Evolutionary conservation across 169 alveolate genomes (phyloP).

Genomic region (Besnoitia besnoiti): DNA sequence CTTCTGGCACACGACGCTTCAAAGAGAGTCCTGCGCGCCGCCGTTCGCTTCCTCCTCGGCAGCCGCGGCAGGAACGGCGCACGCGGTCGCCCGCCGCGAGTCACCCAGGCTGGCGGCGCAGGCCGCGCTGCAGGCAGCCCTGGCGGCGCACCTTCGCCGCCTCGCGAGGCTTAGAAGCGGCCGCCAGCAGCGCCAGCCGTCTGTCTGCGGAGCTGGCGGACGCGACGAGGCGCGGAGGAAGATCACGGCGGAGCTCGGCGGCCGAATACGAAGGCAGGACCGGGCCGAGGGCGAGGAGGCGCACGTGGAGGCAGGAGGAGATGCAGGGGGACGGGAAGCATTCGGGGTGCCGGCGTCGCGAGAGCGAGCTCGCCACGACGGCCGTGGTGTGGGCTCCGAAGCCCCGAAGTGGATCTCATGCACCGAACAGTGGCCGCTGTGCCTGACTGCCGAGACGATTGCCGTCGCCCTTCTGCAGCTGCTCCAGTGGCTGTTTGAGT

Average conservation of each 20-base stretch:
- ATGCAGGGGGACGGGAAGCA: not conserved
- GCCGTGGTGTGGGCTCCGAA: not conserved
- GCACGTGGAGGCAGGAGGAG: not conserved
- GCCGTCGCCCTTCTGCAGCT: not conserved
- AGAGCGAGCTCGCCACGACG: not conserved
- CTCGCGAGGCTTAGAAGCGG: not conserved
- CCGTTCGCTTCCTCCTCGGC: not conserved
- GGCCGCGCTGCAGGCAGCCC: not conserved
- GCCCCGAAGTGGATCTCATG: not conserved
- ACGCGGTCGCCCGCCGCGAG: not conserved
- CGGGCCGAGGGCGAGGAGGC: not conserved
- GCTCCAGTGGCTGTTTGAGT: slow-evolving; percentile 31
- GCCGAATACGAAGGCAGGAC: not conserved
- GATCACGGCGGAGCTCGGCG: not conserved
- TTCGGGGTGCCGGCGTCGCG: not conserved
- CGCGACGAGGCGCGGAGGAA: not conserved
- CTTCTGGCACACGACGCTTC: slow-evolving; percentile 31
- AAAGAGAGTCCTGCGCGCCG: not conserved
- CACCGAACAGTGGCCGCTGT: not conserved
- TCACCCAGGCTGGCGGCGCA: not conserved
- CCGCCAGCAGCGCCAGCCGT: not conserved
- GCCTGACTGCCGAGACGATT: slow-evolving; percentile 16
- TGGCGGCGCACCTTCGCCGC: not conserved
- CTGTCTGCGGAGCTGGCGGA: not conserved
- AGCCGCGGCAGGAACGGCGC: not conserved